Conservation (phyloP, 805 yeast genomes). For the Priceomyces haplophilus region DNA sequence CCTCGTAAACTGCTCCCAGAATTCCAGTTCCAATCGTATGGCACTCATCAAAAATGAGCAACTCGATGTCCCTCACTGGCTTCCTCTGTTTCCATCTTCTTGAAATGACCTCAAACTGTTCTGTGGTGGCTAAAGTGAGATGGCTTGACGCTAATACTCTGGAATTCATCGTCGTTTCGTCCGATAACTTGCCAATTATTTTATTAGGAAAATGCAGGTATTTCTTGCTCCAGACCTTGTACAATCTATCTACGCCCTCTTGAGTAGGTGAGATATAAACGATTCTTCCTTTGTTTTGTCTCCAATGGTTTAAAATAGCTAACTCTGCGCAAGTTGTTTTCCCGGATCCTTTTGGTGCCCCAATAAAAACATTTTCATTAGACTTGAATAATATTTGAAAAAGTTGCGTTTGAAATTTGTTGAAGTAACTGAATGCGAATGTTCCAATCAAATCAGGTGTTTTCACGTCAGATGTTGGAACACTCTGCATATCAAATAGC, state of each 20-base stretch:
- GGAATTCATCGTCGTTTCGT: conserved; percentile 54
- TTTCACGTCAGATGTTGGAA: conserved; percentile 49
- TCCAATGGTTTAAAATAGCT: conserved; percentile 72
- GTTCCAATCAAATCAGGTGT: conserved; percentile 44
- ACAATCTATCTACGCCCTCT: conserved; percentile 47
- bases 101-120: conserved; percentile 68
- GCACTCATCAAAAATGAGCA: conserved; percentile 70
- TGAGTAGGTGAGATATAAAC: conserved; percentile 69
- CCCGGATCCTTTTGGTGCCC: conserved; percentile 74
- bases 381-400: conserved; percentile 58
- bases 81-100: conserved; percentile 81
- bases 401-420: conserved; percentile 70
- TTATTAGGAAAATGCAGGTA: conserved; percentile 58
- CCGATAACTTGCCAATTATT: conserved; percentile 51
- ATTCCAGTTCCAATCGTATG: conserved; percentile 61
- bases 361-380: conserved; percentile 60
- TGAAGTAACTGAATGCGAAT: conserved; percentile 56
- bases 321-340: conserved; percentile 70
- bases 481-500: conserved; percentile 48
- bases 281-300: conserved; percentile 62
- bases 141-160: conserved; percentile 57
- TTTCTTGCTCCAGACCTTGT: conserved; percentile 51
- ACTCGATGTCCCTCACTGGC: conserved; percentile 62
- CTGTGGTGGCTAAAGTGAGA: conserved; percentile 73
- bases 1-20: conserved; percentile 66